Evolutionary conservation across 495 filamentous ascomycete genomes (phyloP).

Genomic region (Neurospora discreta): DNA sequence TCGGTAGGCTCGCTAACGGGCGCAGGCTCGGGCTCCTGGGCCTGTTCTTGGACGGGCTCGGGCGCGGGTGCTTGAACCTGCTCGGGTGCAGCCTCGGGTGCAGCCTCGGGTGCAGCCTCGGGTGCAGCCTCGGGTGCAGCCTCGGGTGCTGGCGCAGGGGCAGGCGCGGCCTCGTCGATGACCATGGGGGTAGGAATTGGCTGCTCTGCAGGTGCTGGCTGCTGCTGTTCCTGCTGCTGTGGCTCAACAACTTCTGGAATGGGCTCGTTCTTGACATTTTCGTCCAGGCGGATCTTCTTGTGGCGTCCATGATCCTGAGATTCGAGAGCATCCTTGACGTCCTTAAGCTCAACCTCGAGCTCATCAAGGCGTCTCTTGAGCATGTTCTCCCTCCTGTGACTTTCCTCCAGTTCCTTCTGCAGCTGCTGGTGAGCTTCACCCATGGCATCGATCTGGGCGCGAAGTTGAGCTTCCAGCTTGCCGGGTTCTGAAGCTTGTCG

Average conservation of each 20-base stretch:
- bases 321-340: slow-evolving; percentile 27
- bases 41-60: background rate
- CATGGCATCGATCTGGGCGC: slow-evolving; percentile 32
- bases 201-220: background rate
- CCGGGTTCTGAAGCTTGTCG: slow-evolving; percentile 49
- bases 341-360: slow-evolving; percentile 49
- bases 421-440: slow-evolving; percentile 27
- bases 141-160: background rate
- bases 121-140: background rate
- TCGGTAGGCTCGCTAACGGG: background rate
- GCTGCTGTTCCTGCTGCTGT: background rate
- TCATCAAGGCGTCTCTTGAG: slow-evolving; percentile 75
- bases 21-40: background rate
- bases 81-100: background rate
- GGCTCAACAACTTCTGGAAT: background rate
- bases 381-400: slow-evolving; percentile 65
- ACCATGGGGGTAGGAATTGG: background rate
- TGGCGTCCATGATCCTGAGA: slow-evolving; percentile 23
- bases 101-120: background rate
- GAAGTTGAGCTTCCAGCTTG: slow-evolving; percentile 31
- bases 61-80: background rate
- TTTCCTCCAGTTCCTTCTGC: slow-evolving; percentile 60
- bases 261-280: slow-evolving; percentile 14
- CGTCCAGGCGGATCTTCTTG: slow-evolving; percentile 28
- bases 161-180: background rate